Evolutionary conservation across 129 eudicot genomes (phyloP).

Genomic region (Escallonia rubra): DNA sequence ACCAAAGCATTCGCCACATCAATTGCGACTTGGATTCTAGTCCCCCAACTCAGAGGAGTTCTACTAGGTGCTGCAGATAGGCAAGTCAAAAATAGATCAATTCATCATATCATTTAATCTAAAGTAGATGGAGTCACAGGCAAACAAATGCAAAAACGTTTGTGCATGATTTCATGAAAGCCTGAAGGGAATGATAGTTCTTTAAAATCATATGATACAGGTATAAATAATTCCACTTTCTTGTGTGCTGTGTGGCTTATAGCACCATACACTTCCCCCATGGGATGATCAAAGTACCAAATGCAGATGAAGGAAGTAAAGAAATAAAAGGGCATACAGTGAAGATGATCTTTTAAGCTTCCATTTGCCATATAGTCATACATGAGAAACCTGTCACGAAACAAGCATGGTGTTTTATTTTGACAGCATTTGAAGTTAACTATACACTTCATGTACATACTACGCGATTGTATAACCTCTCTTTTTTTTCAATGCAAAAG

Average conservation of each 20-base stretch:
- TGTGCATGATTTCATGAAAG: neutral
- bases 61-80: constrained; percentile 57
- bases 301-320: neutral
- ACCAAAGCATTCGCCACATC: constrained; percentile 99
- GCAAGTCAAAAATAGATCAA: constrained; percentile 6
- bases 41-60: constrained; percentile 76
- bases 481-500: constrained; percentile 74
- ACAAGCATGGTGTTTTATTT: constrained; percentile 12
- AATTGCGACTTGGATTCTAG: constrained; percentile 89
- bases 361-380: constrained; percentile 92
- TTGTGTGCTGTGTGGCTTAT: neutral
- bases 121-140: neutral
- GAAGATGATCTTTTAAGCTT: constrained; percentile 95
- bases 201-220: neutral
- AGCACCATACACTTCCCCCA: neutral
- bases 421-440: constrained; percentile 1
- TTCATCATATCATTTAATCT: constrained; percentile 2
- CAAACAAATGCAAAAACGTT: neutral
- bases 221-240: neutral
- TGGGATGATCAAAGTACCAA: neutral
- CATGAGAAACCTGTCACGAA: constrained; percentile 70
- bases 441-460: neutral
- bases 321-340: constrained; percentile 43
- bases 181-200: neutral
- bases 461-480: constrained; percentile 44